Evolutionary conservation across 495 filamentous ascomycete species (phyloP).

Genomic region (Hyaloscypha hepaticicola): DNA sequence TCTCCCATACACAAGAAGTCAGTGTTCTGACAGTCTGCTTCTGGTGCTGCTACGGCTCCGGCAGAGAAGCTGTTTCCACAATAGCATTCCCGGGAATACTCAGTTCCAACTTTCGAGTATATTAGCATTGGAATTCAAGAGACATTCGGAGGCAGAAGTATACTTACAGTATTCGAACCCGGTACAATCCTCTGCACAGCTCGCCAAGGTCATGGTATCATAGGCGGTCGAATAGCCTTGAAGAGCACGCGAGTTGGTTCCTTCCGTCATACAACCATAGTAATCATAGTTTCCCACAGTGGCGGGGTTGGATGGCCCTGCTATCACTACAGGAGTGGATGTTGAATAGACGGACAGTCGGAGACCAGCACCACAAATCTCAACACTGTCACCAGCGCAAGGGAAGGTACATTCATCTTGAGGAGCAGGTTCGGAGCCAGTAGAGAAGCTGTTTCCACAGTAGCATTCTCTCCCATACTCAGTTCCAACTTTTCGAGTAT

Average conservation of each 20-base stretch:
- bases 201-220: constrained; percentile 44
- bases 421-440: constrained; percentile 34
- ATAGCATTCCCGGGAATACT: constrained; percentile 68
- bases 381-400: constrained; percentile 27
- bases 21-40: constrained; percentile 42
- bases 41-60: constrained; percentile 37
- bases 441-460: constrained; percentile 42
- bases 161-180: constrained; percentile 43
- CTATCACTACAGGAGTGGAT: not conserved
- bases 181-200: constrained; percentile 55
- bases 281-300: not conserved
- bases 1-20: constrained; percentile 42
- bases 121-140: no score
- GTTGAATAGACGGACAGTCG: constrained; percentile 54
- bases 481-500: constrained; percentile 42
- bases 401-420: constrained; percentile 52
- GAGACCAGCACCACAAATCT: constrained; percentile 39
- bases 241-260: constrained; percentile 10
- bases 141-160: no score
- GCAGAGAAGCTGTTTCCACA: constrained; percentile 41
- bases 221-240: not conserved
- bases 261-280: constrained; percentile 11
- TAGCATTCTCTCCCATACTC: constrained; percentile 69
- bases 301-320: constrained; percentile 2
- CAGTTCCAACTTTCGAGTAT: constrained; percentile 44